These are phyloP conservation scores for Gymnopilus dilepis DNA, from an alignment of 768 basidiomycete species.

Conservation along the genomic window DNA sequence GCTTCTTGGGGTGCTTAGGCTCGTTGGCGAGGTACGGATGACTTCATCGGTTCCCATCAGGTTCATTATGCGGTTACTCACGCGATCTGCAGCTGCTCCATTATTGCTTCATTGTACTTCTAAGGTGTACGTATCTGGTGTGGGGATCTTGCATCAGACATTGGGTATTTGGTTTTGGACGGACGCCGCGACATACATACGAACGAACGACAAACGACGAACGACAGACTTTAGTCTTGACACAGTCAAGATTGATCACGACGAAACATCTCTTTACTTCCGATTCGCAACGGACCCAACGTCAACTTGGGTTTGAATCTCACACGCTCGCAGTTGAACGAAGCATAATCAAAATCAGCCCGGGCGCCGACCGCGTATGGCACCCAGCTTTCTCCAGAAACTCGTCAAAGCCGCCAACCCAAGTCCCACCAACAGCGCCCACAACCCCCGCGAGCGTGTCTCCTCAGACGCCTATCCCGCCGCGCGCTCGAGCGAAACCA, in stretches of 20 bases:
- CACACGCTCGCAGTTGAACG: neutral
- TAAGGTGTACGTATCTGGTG: neutral
- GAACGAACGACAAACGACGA: neutral
- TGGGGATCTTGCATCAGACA: neutral
- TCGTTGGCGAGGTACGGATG: neutral
- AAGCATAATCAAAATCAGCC: neutral
- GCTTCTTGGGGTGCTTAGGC: neutral
- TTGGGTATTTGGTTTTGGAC: neutral
- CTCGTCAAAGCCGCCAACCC: constrained; percentile 28
- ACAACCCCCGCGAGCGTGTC: constrained; percentile 23
- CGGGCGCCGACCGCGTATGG: constrained; percentile 26
- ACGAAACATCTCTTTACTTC: neutral
- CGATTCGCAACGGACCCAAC: neutral
- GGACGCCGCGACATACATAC: neutral
- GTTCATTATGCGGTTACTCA: neutral
- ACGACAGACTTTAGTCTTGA: neutral
- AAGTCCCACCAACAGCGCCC: neutral
- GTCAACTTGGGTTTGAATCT: too few relatives aligned
- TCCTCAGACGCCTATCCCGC: constrained; percentile 25
- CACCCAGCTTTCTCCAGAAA: constrained; percentile 31
- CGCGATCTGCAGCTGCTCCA: neutral
- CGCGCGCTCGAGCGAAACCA: constrained; percentile 13
- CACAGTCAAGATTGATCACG: too few relatives aligned
- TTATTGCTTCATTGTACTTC: neutral
- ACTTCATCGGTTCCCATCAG: neutral